A percentile compares a stretch with the other conserved stretches of the same genome.
phyloP scores from a whole-genome alignment of 2,329 filamentous ascomycete species.

The Diplocarpon rosae region DNA sequence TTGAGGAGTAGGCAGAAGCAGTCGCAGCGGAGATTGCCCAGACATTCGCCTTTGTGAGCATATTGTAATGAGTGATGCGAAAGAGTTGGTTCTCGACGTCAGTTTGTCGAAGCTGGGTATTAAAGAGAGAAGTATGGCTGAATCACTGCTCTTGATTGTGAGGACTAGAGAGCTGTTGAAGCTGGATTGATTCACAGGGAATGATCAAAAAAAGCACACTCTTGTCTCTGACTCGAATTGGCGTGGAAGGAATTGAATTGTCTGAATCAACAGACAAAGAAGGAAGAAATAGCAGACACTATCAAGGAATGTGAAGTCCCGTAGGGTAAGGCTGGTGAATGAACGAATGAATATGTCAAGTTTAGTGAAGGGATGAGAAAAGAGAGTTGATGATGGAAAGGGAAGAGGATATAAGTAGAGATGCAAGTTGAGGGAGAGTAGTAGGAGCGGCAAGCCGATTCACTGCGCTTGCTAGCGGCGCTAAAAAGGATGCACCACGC shows the following conservation, averaged over 20 bases:
- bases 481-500: background rate
- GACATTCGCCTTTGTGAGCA: conserved; percentile 17
- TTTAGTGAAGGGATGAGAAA: conserved; percentile 1
- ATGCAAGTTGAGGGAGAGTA: background rate
- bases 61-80: conserved; percentile 12
- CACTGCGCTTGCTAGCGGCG: background rate
- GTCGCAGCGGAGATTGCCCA: conserved; percentile 16
- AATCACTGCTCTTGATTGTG: conserved; percentile 9
- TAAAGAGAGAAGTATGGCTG: conserved; percentile 15
- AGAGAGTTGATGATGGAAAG: background rate
- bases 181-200: conserved; percentile 12
- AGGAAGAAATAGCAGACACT: conserved; percentile 14
- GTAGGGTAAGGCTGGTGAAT: too few relatives aligned
- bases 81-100: background rate
- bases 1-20: conserved; percentile 17
- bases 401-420: background rate
- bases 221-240: conserved; percentile 12
- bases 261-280: conserved; percentile 25
- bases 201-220: conserved; percentile 14
- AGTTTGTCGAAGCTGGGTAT: background rate
- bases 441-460: background rate
- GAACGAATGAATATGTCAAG: conserved; percentile 3
- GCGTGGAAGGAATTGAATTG: conserved; percentile 18
- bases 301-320: conserved; percentile 16
- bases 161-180: conserved; percentile 19